Base-by-base conservation (phyloP, 805 yeast species). In the Candida stauntonica region DNA sequence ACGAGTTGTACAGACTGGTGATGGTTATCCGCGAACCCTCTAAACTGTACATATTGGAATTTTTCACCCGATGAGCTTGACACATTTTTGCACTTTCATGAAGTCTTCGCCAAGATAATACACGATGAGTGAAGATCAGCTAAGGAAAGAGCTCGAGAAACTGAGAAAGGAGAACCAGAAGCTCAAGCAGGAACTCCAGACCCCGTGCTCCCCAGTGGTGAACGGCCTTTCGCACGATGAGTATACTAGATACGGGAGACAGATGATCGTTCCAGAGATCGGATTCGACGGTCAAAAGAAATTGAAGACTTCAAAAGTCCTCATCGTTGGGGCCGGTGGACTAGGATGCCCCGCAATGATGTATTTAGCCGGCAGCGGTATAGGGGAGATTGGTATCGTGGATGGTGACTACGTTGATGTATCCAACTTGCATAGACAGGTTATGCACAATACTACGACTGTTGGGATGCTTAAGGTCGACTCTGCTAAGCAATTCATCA, bases 321-420 rank as follows among this genome's bases (percentile, higher is more conserved):
- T 91, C 18, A 89, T 93, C 0, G 71, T 93, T 7, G 99, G 99
- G 1, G 97, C 97, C 1, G 99, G 99, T 9, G 99, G 99, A 0
- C 67, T 93, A 6, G 98, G 99, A 0, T 82, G 94, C 49, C 97
- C 99, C 0, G 94, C 94, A 0, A 60, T 91, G 34, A 68, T 85
- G 30, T 93, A 93, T 55, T 62, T 93, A 2, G 79, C 81, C 0
- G 96, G 94, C 0, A 83, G 95, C 0, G 99, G 99, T 5, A 65
- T 91, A 4, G 98, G 95, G 1, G 59, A 63, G 2, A 68, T 93
- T 17, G 96, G 96, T 3, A 83, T 93, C 13, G 81, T 88, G 2
- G 99, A 93, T 61, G 75, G 79, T 52, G 99, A 93, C 59, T 57
- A 59, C 0, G 97, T 93, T 1, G 97, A 91, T 48, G 60, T 64